Evolutionary conservation across 2,329 filamentous ascomycete species (phyloP), one percentile per base, ranked within the genome.

Genomic region (Colletotrichum camelliae): DNA sequence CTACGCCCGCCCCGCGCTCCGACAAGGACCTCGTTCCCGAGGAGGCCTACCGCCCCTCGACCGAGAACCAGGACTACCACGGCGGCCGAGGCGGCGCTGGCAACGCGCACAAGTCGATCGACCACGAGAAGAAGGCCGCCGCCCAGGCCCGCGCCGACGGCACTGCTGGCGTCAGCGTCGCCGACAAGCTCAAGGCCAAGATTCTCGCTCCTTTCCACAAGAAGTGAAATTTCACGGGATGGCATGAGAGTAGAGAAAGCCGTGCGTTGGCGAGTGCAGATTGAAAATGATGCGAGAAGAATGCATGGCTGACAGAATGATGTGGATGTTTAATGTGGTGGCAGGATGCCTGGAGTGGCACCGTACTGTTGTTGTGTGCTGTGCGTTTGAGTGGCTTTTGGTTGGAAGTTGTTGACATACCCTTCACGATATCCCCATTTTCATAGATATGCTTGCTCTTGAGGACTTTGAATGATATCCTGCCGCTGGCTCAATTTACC

Each of bases 11-110:
- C 12, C 80, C 83, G 64, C 89, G 90, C 79, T 83, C 81, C 31
- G 91, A 92, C 83, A 81, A 84, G 76, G 90, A 91, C 66, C 74
- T 90, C 55, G 80, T 93, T 21, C 90, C 91, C 58, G 88, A 89
- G 64, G 85, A 81, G 21, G 91, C 91, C 27, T 81, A 87, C 67
- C 88, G 90, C 31, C 84, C 86, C 33, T 88, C 85, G 80, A 83
- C 84, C 65, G 87, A 91, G 18, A 84, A 85, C 68, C 81, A 83
- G 74, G 88, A 90, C 80, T 89, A 87, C 82, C 91, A 93, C 84
- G 88, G 87, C 55, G 91, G 91, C 72, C 90, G 91, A 37, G 91
- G 91, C 80, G 91, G 91, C 74, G 90, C 88, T 12, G 91, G 90
- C 67, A 93, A 93, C 81, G 89, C 71, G n/a, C 74, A 72, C 70